Base-by-base conservation (phyloP, 1,284 basidiomycete species). In the Trichosporon sp. region DNA sequence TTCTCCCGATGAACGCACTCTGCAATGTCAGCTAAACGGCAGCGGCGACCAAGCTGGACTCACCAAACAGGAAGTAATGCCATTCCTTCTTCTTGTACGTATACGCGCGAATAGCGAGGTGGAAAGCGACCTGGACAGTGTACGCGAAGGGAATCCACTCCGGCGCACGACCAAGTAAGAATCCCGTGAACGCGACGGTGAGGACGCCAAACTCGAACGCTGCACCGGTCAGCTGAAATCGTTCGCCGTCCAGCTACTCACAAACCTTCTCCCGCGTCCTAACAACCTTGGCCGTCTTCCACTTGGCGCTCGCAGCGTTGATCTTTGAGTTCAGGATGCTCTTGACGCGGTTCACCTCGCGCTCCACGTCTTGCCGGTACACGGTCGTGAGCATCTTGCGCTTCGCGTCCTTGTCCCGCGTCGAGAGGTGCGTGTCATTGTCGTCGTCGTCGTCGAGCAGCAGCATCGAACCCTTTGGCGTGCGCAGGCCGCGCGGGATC, bases 21-120 rank as follows among this genome's bases (percentile, higher is more conserved):
- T 61, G 67, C 37, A 7, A 16, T 1, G 35, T 43, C 48, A 64
- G 64, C 56, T 69, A 1, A 14, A 11, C 8, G 3, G 26, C 14
- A 8, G 8, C 26, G 10, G 11, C 14, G 4, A 16, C 32, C 4
- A 63, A 63, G 51, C 56, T 16, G 26, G 14, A 72, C 83, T 69
- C 69, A 83, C 93, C 94, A 82, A 96, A 96, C 63, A 96, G 87
- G 86, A 97, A 97, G 85, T 97, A 97, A 82, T 96, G 94, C 90
- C 91, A 96, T 2, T 88, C 88, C 74, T 84, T 91, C 80, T 91
- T 90, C 88, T 95, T 95, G 87, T 95, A 96, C 48, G 85, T 88
- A 83, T 91, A 96, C 12, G 87, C 88, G 66, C 94, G 91, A 43
- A 92, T 83, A 0, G 94, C 92, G 4, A 97, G 87, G 72, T 96